phyloP scores from a whole-genome alignment of 139 green algal genomes.

The Yamagishiella unicocca region DNA sequence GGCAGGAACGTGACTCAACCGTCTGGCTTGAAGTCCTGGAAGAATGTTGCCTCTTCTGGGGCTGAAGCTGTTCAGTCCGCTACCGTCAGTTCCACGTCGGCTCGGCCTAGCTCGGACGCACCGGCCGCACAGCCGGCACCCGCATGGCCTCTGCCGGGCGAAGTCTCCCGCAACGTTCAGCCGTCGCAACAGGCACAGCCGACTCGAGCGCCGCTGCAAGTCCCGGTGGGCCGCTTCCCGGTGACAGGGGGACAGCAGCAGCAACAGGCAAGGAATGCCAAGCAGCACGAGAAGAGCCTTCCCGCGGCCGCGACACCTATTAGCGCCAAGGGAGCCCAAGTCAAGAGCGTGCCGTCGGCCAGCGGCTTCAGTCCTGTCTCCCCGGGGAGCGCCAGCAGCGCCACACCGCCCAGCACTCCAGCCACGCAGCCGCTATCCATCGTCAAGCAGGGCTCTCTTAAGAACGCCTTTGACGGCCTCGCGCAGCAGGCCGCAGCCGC shows the following conservation, averaged over 20 bases:
- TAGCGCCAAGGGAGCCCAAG: background rate
- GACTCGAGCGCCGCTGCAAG: background rate
- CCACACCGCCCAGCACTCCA: background rate
- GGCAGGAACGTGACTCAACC: background rate
- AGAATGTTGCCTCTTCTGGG: background rate
- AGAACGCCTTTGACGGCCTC: background rate
- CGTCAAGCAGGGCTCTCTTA: conserved; percentile 26
- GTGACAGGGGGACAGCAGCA: too few species aligned
- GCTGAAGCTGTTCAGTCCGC: background rate
- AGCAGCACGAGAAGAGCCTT: background rate
- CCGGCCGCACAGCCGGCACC: background rate
- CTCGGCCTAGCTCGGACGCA: too few species aligned
- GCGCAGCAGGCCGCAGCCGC: background rate
- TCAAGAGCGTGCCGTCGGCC: background rate
- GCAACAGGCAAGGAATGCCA: background rate
- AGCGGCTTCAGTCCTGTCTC: background rate
- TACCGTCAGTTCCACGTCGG: background rate
- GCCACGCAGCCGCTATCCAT: background rate
- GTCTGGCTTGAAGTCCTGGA: background rate
- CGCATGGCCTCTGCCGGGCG: conserved; percentile 11
- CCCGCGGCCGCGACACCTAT: background rate
- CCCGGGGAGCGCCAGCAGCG: background rate
- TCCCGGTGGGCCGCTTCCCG: background rate
- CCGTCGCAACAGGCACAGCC: background rate
- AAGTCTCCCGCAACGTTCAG: background rate